phyloP scores from a whole-genome alignment of 768 basidiomycete genomes.

The Pleurotus giganteus region DNA sequence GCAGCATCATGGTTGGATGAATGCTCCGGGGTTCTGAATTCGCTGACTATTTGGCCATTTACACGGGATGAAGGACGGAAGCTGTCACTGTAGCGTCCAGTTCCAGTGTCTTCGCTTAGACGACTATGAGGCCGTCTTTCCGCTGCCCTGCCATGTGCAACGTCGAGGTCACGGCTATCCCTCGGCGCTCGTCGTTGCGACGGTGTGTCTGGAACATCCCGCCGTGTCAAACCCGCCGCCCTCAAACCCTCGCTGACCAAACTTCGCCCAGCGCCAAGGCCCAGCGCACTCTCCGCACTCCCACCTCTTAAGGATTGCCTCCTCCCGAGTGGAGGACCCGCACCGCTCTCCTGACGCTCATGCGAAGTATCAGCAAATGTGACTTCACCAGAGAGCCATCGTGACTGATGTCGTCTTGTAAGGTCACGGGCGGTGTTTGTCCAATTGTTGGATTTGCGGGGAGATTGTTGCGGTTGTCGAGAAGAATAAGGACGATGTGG shows the following conservation, averaged over 20 bases:
- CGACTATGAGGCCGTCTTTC: conserved; percentile 1
- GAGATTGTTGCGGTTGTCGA: conserved; percentile 11
- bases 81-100: conserved; percentile 1
- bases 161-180: neutral
- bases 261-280: conserved; percentile 43
- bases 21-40: conserved; percentile 7
- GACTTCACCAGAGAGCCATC: conserved; percentile 53
- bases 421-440: conserved; percentile 49
- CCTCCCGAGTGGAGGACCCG: conserved; percentile 31
- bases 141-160: neutral
- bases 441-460: conserved; percentile 20
- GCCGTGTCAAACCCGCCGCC: conserved; percentile 62
- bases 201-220: conserved; percentile 19
- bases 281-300: conserved; percentile 67
- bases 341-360: neutral
- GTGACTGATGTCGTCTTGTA: conserved; percentile 45
- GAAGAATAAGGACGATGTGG: conserved; percentile 9
- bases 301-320: conserved; percentile 60
- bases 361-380: conserved; percentile 1
- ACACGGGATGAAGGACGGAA: conserved; percentile 1
- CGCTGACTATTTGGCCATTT: neutral
- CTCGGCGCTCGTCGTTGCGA: conserved; percentile 11
- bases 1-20: conserved; percentile 24
- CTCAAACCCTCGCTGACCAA: conserved; percentile 69
- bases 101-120: neutral